Percentiles rank a stretch among this genome's conserved stretches.
Evolutionary conservation across 176 grass and related monocot species (phyloP).

Genomic region (maize (Zea mays)): Zm-B73-REFERENCE-NAM-5.0 NC_050099.1:31096501-31097000

Average conservation of each 20-base stretch:
- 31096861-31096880: slow-evolving; percentile 54
- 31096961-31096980: slow-evolving; percentile 54
- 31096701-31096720: slow-evolving; percentile 38
- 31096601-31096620: slow-evolving; percentile 26
- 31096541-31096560: slow-evolving; percentile 52
- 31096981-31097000: slow-evolving; percentile 35
- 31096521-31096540: slow-evolving; percentile 41
- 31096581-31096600: slow-evolving; percentile 38
- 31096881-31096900: slow-evolving; percentile 47
- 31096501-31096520: slow-evolving; percentile 47
- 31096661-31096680: slow-evolving; percentile 28
- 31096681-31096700: slow-evolving; percentile 41
- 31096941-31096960: slow-evolving; percentile 44
- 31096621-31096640: slow-evolving; percentile 1
- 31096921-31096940: slow-evolving; percentile 35
- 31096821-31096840: slow-evolving; percentile 52
- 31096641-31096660: slow-evolving; percentile 51
- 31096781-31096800: slow-evolving; percentile 39
- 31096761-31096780: slow-evolving; percentile 54
- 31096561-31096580: slow-evolving; percentile 48
- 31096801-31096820: slow-evolving; percentile 50
- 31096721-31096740: slow-evolving; percentile 51
- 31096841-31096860: slow-evolving; percentile 43
- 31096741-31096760: slow-evolving; percentile 58
- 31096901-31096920: slow-evolving; percentile 55